Base-by-base conservation (phyloP, 108 stramenopile species). In the Conticribra guillardii region DNA sequence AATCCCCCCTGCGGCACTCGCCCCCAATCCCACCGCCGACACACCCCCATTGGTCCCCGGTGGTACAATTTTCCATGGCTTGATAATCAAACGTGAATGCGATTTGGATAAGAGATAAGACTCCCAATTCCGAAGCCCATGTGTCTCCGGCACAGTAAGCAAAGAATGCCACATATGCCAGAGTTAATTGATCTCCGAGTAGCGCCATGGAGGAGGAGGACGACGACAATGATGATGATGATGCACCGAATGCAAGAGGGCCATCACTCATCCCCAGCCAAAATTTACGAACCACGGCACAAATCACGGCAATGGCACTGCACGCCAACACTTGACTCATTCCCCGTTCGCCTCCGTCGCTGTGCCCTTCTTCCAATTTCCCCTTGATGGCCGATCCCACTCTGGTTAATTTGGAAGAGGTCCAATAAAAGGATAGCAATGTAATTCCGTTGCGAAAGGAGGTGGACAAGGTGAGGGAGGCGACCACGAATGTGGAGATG, bases 21-120 rank as follows among this genome's bases (percentile, higher is more conserved):
- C 87, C 18, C 80, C 60, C 23, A 76, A 80, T 51, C 93, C 93
- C 2, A 49, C 54, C 5, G 71, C 8, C 0, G 90, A 85, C 9
- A 95, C 68, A 0, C 93, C 93, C 14, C 93, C 93, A 76, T 95
- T 95, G 7, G 89, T 92, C 4, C 93, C 93, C 18, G 90, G 76
- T 4, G 90, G 89, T 5, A 95, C 93, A 17, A 24, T 30, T 60
- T 57, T 69, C 69, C 69, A 71, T 9, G 87, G 85, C 52, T 74
- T 59, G 14, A 84, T 88, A 9, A 94, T 75, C 41, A 87, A 67
- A 30, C 86, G 47, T 11, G 93, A 90, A 1, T 60, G 30, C 11
- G 65, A 44, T 61, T 70, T 76, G 18, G 82, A 57, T 17, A 91
- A 62, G 3, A 95, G 82, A 57, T 17, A 91, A 62, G 3, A 95